A percentile compares a stretch with the other conserved stretches of the same genome.
Evolutionary conservation across 1,284 basidiomycete species (phyloP).

Genomic region (Ceratobasidium sp.): DNA sequence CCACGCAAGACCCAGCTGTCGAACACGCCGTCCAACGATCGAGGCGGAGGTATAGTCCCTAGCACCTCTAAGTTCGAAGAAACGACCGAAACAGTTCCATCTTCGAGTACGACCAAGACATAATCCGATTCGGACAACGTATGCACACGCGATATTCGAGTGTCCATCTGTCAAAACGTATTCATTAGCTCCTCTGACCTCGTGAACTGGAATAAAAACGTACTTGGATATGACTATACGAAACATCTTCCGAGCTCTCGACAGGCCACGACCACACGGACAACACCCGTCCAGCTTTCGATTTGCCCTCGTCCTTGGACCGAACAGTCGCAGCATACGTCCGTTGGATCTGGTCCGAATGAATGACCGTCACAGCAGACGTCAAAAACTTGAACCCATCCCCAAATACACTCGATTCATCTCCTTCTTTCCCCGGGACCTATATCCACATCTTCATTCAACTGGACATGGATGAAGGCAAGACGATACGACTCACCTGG

Average conservation of each 20-base stretch:
- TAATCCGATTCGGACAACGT: neutral
- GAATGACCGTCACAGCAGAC: neutral
- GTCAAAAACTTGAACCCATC: neutral
- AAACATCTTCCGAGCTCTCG: neutral
- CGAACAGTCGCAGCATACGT: conserved; percentile 13
- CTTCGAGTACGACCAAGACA: conserved; percentile 13
- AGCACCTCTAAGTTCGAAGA: neutral
- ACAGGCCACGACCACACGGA: conserved; percentile 8
- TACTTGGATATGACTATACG: conserved; percentile 20
- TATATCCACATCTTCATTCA: neutral
- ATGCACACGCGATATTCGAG: conserved; percentile 21
- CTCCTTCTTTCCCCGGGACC: neutral
- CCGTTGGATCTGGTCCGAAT: conserved; percentile 26
- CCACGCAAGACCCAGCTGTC: conserved; percentile 19
- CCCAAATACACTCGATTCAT: neutral
- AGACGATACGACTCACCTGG: conserved; percentile 3
- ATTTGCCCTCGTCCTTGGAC: neutral
- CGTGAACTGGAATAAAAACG: no score
- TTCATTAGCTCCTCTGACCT: no score
- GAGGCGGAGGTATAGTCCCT: neutral
- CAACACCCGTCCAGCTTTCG: neutral
- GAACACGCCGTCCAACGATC: neutral
- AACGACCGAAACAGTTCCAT: conserved; percentile 11
- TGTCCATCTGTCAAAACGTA: no score
- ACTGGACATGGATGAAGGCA: neutral